Percentiles rank a stretch among this genome's conserved stretches.
These are phyloP conservation scores for Elongisporangium undulatum DNA, from an alignment of 352 stramenopile species.

Conservation along the genomic window DNA sequence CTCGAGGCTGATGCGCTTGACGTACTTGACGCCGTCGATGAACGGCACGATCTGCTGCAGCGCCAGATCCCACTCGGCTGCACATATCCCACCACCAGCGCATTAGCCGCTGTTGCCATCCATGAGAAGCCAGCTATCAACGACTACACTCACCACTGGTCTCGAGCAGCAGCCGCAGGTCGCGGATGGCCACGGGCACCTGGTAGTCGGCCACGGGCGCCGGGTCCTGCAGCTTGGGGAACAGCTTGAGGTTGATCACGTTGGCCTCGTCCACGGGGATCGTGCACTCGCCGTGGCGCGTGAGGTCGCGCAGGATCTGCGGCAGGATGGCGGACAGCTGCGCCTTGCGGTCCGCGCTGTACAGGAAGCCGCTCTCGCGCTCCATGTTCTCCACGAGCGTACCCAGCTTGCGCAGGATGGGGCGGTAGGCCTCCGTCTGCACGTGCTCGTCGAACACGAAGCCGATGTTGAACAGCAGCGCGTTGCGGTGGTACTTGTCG, in stretches of 20 bases:
- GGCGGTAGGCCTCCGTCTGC: conserved; percentile 72
- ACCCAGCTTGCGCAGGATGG: conserved; percentile 84
- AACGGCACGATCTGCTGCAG: conserved; percentile 88
- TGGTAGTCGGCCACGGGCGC: conserved; percentile 76
- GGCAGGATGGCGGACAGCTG: conserved; percentile 61
- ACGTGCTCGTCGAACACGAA: conserved; percentile 84
- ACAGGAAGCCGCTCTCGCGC: conserved; percentile 82
- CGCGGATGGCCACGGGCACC: conserved; percentile 76
- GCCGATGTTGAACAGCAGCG: conserved; percentile 87
- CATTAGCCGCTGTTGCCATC: conserved; percentile 4
- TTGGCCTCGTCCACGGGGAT: conserved; percentile 81
- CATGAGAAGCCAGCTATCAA: not conserved
- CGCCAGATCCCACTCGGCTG: conserved; percentile 84
- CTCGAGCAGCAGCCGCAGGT: conserved; percentile 62
- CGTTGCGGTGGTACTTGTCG: conserved; percentile 89
- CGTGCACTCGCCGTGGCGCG: conserved; percentile 68
- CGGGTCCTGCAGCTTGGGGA: conserved; percentile 68
- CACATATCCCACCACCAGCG: not conserved
- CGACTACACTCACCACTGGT: conserved; percentile 53
- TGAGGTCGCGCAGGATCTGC: conserved; percentile 70
- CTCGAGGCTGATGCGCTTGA: conserved; percentile 87
- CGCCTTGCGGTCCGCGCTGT: conserved; percentile 57
- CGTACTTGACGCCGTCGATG: conserved; percentile 88
- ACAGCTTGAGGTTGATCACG: conserved; percentile 86
- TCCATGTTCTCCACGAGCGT: conserved; percentile 85